Conservation (phyloP, 257 asterid genomes). For the Solanum etuberosum region DNA sequence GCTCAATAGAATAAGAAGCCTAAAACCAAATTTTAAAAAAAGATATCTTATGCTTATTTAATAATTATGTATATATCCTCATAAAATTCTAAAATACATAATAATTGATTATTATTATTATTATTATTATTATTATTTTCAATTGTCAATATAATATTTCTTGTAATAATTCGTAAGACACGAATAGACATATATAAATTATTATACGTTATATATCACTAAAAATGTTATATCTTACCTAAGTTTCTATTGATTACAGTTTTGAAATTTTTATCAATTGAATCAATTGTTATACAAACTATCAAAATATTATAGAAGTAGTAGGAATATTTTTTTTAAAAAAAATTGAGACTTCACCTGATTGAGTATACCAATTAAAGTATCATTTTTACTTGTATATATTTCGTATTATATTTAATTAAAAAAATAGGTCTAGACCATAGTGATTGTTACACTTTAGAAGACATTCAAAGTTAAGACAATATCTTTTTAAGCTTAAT, state of each 20-base stretch:
- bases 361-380: too few species aligned
- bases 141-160: neutral
- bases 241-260: too few species aligned
- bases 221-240: neutral
- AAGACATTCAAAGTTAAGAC: neutral
- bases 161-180: neutral
- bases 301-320: neutral
- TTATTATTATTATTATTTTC: neutral
- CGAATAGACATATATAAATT: neutral
- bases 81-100: too few species aligned
- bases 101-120: too few species aligned
- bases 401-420: too few species aligned
- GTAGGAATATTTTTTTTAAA: neutral
- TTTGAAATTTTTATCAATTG: too few species aligned
- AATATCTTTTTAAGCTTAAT: too few species aligned
- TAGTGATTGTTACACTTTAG: neutral
- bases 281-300: neutral
- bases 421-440: neutral
- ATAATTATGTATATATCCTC: too few species aligned
- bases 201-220: too few species aligned
- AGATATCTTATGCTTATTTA: too few species aligned
- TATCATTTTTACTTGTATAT: neutral
- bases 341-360: neutral
- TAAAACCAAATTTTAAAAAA: neutral
- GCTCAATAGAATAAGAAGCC: neutral